phyloP scores from a whole-genome alignment of 257 asterid species.

The Solanum clarkiae region DNA sequence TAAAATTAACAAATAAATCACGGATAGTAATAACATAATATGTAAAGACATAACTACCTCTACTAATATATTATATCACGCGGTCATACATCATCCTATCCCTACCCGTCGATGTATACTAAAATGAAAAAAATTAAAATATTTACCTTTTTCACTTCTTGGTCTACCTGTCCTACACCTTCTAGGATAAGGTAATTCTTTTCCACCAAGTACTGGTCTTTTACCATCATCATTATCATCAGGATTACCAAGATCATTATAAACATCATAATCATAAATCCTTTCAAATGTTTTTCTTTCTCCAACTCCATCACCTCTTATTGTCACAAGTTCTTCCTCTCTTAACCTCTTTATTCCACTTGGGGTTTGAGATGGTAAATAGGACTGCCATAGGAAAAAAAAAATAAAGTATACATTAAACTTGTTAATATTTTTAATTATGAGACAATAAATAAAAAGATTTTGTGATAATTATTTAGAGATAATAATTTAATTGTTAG shows the following conservation, averaged over 20 bases:
- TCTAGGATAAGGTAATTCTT: slow-evolving; percentile 55
- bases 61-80: too few relatives aligned
- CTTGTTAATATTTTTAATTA: too few relatives aligned
- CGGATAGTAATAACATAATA: too few relatives aligned
- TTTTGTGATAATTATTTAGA: too few relatives aligned
- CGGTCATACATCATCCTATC: too few relatives aligned
- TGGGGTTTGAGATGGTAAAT: slow-evolving; percentile 65
- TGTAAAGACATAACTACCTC: too few relatives aligned
- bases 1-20: too few relatives aligned
- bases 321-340: slow-evolving; percentile 24
- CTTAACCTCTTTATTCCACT: slow-evolving; percentile 29
- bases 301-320: slow-evolving; percentile 58
- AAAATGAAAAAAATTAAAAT: too few relatives aligned
- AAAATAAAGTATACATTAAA: not conserved
- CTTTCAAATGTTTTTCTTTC: slow-evolving; percentile 37
- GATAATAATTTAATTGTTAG: too few relatives aligned
- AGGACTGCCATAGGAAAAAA: slow-evolving; percentile 33
- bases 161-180: slow-evolving; percentile 70
- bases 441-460: too few relatives aligned
- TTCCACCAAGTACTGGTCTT: slow-evolving; percentile 70
- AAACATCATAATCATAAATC: slow-evolving; percentile 67
- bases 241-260: slow-evolving; percentile 70
- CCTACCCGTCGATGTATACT: too few relatives aligned
- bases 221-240: slow-evolving; percentile 14
- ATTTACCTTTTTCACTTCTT: slow-evolving; percentile 25